Percentiles rank a stretch among this genome's conserved stretches.
Conservation (phyloP, 768 basidiomycete species). For the Agaricus sinodeliciosus region DNA sequence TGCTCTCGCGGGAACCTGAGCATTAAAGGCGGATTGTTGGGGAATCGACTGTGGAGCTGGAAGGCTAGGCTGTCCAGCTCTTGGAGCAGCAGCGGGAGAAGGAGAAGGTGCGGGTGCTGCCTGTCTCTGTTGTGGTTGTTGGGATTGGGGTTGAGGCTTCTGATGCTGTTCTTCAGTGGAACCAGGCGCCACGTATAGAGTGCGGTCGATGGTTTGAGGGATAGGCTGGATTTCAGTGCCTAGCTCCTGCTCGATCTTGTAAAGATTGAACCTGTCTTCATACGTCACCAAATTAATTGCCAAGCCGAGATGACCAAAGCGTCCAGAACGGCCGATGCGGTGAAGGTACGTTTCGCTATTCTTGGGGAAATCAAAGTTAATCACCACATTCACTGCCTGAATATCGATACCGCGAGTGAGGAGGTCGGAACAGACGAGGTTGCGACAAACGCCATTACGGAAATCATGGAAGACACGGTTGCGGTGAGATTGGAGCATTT, state of each 20-base stretch:
- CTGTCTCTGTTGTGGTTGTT: slow-evolving; percentile 19
- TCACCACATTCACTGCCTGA: slow-evolving; percentile 99
- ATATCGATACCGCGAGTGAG: slow-evolving; percentile 99
- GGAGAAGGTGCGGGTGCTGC: slow-evolving; percentile 15
- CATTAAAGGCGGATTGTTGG: slow-evolving; percentile 9
- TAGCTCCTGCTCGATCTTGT: slow-evolving; percentile 96
- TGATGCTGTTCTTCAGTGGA: slow-evolving; percentile 36
- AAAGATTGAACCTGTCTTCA: slow-evolving; percentile 96
- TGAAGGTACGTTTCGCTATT: slow-evolving; percentile 99
- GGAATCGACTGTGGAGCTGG: slow-evolving; percentile 11
- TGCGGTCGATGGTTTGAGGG: slow-evolving; percentile 84
- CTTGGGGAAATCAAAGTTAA: slow-evolving; percentile 99
- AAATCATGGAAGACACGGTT: slow-evolving; percentile 99
- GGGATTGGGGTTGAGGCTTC: slow-evolving; percentile 23
- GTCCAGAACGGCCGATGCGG: slow-evolving; percentile 95
- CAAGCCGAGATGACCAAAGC: slow-evolving; percentile 94
- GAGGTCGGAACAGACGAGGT: slow-evolving; percentile 96
- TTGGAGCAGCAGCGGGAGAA: slow-evolving; percentile 9
- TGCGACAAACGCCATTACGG: slow-evolving; percentile 96
- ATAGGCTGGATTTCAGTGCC: slow-evolving; percentile 98
- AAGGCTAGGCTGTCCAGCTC: slow-evolving; percentile 1
- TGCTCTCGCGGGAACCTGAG: slow-evolving; percentile 16
- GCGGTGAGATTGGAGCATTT: slow-evolving; percentile 98
- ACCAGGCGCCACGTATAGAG: slow-evolving; percentile 85
- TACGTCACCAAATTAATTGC: slow-evolving; percentile 98